Conservation (phyloP, 2,329 filamentous ascomycete species). For the Xylariales sp. region DNA sequence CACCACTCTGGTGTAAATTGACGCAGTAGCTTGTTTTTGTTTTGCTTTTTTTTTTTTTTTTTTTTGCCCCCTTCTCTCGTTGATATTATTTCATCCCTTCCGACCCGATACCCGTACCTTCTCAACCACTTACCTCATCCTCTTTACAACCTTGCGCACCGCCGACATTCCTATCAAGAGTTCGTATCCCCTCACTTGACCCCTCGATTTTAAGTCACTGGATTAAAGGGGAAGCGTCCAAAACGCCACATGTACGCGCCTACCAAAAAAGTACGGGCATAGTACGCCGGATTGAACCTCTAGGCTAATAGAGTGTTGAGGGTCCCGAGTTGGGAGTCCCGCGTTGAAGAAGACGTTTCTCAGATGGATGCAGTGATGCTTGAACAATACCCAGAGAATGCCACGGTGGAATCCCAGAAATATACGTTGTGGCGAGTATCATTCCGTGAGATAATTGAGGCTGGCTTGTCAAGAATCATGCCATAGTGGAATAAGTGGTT, state of each 20-base stretch:
- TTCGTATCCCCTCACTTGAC: neutral
- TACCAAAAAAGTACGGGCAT: neutral
- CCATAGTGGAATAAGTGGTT: neutral
- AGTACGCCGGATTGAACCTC: neutral
- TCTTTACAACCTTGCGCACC: neutral
- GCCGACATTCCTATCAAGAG: neutral
- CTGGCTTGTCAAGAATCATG: neutral
- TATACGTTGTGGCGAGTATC: neutral
- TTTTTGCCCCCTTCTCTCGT: neutral
- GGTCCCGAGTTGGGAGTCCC: neutral
- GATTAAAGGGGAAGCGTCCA: neutral
- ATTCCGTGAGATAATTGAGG: neutral
- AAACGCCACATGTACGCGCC: neutral
- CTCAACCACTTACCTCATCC: neutral
- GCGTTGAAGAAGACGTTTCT: neutral
- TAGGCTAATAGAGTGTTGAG: neutral
- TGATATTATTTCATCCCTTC: neutral
- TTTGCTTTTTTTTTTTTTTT: neutral
- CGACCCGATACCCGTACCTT: neutral
- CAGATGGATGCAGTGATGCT: neutral
- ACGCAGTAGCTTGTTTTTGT: neutral
- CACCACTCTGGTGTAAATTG: constrained; percentile 8
- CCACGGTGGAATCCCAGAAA: neutral
- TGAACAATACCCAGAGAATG: neutral
- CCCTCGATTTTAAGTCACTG: neutral